Conservation (phyloP, 106 monocot genomes). For the Xerophyta viscosa region DNA sequence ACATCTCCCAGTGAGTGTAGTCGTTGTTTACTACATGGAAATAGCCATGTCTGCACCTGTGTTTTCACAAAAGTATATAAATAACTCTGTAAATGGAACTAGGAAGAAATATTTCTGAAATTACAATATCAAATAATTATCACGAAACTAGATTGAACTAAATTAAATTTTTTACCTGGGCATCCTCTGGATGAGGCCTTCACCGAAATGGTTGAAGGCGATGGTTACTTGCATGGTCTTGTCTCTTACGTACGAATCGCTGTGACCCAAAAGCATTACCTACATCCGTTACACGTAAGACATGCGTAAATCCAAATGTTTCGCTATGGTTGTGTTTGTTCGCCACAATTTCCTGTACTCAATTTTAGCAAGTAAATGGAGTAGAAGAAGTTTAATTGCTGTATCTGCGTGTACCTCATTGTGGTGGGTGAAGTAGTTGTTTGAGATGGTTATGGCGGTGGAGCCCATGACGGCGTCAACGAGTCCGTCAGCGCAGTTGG, state of each 20-base stretch:
- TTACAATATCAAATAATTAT: no score
- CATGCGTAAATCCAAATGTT: no score
- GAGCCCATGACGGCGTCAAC: slow-evolving; percentile 35
- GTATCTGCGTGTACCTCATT: no score
- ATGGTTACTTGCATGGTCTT: slow-evolving; percentile 49
- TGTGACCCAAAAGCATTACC: slow-evolving; percentile 47
- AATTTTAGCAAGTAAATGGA: no score
- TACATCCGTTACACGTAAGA: no score
- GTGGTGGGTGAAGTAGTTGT: slow-evolving; percentile 48
- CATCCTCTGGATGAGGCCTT: slow-evolving; percentile 49
- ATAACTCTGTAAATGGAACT: neutral
- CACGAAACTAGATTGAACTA: no score
- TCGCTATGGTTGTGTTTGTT: no score
- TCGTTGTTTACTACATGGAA: slow-evolving; percentile 59
- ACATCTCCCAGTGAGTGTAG: slow-evolving; percentile 51
- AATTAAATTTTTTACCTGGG: slow-evolving; percentile 27
- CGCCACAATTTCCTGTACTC: neutral
- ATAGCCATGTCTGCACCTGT: slow-evolving; percentile 45
- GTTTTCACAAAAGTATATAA: neutral
- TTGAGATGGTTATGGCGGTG: slow-evolving; percentile 42
- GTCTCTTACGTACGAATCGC: slow-evolving; percentile 33
- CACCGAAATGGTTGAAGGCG: slow-evolving; percentile 51
- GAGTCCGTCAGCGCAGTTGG: slow-evolving; percentile 41
- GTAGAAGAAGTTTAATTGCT: no score
- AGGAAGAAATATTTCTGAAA: no score